Evolutionary conservation across 805 yeast species (phyloP), one percentile per base, ranked within the genome.

Genomic region (Nakazawaea pomicola): DNA sequence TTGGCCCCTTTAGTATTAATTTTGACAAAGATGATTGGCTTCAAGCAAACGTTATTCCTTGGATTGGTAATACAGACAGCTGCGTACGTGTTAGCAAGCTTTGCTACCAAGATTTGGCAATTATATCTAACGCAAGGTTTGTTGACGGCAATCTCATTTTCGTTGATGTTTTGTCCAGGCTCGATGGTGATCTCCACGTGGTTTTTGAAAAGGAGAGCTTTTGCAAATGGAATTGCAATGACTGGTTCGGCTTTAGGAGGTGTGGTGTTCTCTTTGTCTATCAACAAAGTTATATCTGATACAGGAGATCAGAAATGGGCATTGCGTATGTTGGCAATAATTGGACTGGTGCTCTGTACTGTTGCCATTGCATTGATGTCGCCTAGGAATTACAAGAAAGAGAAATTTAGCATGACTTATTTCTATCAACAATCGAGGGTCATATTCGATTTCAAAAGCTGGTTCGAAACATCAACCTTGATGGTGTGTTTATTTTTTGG

Each of bases 231-330:
- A 4, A 53, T 73, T 19, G 65, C 73, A 2, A 60, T 70, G 19
- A 51, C 68, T 17, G 82, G 81, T 8, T 65, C 77, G 4, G 81
- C 80, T 29, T 49, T 73, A 1, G 77, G 80, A 24, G 81, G 80
- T 44, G 64, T 72, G 7, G 45, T 70, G 19, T 72, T 68, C 52
- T 59, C 74, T 5, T 50, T 72, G 36, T 59, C 72, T 0, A 58
- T 62, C 9, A 64, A 70, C 40, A 63, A 64, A 12, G 55, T 75
- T 44, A 66, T 75, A 12, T 50, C 58, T 4, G 58, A 54, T 12
- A 59, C 67, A 7, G 71, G 74, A 1, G 54, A 66, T 41, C 71
- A 72, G 29, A 57, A 53, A 39, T 68, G 74, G 76, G 73, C 78
- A 4, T 54, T 72, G 11, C 55, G 78, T 41, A 59, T 67, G 55